These are phyloP conservation scores for Cytospora piceicola DNA, from an alignment of 2,329 filamentous ascomycete species.

Conservation along the genomic window DNA sequence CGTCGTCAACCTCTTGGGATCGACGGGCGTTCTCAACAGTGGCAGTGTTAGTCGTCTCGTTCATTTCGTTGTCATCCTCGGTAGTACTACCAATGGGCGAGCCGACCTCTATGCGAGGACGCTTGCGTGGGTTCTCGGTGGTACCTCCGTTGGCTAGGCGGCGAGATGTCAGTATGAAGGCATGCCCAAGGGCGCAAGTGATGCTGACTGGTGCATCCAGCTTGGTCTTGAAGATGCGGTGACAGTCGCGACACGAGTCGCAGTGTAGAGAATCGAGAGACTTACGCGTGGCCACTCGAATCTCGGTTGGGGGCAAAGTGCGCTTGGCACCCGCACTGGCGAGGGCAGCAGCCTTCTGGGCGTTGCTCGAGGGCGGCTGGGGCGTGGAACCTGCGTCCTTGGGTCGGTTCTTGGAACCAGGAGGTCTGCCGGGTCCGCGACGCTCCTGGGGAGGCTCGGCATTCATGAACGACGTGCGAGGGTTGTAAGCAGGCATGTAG, in stretches of 20 bases:
- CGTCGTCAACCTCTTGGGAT: background rate
- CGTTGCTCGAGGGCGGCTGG: background rate
- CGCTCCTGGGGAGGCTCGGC: constrained; percentile 27
- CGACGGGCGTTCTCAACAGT: background rate
- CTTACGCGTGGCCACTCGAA: constrained; percentile 28
- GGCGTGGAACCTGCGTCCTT: background rate
- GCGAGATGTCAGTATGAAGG: constrained; percentile 7
- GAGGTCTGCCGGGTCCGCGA: constrained; percentile 28
- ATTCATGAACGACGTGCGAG: constrained; percentile 16
- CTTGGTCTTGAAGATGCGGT: background rate
- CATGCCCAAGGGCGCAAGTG: constrained; percentile 9
- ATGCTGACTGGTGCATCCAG: background rate
- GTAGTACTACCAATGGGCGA: constrained; percentile 17
- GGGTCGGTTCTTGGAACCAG: constrained; percentile 25
- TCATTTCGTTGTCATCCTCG: constrained; percentile 9
- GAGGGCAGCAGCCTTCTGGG: constrained; percentile 28
- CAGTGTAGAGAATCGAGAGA: background rate
- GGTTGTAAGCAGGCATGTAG: background rate
- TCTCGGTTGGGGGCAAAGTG: constrained; percentile 21
- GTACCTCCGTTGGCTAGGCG: constrained; percentile 2
- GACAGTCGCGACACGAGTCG: background rate
- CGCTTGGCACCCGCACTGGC: constrained; percentile 28
- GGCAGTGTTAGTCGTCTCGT: background rate
- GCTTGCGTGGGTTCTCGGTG: constrained; percentile 14
- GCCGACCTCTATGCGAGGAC: constrained; percentile 18